phyloP scores from a whole-genome alignment of 1,284 basidiomycete species.

The Pyrrhoderma noxium region DNA sequence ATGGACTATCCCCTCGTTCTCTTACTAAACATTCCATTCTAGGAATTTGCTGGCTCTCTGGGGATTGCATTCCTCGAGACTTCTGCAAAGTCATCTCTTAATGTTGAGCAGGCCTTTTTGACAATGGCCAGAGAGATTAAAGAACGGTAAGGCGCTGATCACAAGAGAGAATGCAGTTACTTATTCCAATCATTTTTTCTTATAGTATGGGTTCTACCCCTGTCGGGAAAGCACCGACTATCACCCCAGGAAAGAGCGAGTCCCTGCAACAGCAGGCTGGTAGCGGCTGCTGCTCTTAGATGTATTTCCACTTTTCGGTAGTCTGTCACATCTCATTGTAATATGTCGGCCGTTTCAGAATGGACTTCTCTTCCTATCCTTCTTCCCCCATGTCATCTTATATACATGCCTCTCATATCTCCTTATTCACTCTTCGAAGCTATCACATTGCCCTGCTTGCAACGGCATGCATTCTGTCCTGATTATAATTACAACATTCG shows the following conservation, averaged over 20 bases:
- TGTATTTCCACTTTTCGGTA: background rate
- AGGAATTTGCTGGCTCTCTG: slow-evolving; percentile 96
- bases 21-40: slow-evolving; percentile 7
- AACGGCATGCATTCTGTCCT: slow-evolving; percentile 3
- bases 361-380: background rate
- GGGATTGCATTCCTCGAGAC: slow-evolving; percentile 97
- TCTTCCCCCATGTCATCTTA: background rate
- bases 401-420: background rate
- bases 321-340: background rate
- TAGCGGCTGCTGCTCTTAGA: slow-evolving; percentile 17
- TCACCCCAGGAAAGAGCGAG: slow-evolving; percentile 45
- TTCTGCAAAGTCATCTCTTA: slow-evolving; percentile 97
- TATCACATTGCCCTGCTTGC: slow-evolving; percentile 5
- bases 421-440: background rate
- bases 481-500: slow-evolving; percentile 7
- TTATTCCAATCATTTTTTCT: background rate
- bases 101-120: slow-evolving; percentile 99
- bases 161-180: background rate
- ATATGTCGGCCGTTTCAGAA: slow-evolving; percentile 4
- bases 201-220: slow-evolving; percentile 69
- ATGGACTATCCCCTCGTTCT: background rate
- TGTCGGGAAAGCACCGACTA: slow-evolving; percentile 57
- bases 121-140: slow-evolving; percentile 99
- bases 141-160: slow-evolving; percentile 55
- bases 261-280: slow-evolving; percentile 16